Percentiles rank a stretch among this genome's conserved stretches.
phyloP scores from a whole-genome alignment of 2,329 filamentous ascomycete species.

The Aotearoamyces nothofagi region DNA sequence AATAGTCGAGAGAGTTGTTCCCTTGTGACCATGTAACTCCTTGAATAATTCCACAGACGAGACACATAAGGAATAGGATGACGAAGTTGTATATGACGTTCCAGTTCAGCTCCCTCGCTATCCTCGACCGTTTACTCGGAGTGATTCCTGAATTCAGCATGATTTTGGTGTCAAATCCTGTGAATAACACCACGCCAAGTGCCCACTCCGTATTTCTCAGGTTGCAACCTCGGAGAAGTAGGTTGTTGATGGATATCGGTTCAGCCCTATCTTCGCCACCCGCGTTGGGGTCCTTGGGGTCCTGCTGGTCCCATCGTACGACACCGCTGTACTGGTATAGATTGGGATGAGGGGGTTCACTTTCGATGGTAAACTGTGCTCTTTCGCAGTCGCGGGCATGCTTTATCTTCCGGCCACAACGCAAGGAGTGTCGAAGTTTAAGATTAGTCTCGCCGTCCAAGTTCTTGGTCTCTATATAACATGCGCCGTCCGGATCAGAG shows the following conservation, averaged over 20 bases:
- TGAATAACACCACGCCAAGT: constrained; percentile 84
- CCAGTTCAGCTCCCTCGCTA: constrained; percentile 89
- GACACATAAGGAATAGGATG: constrained; percentile 78
- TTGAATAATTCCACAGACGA: constrained; percentile 72
- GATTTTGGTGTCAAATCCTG: constrained; percentile 92
- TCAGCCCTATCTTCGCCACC: constrained; percentile 70
- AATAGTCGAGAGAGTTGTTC: constrained; percentile 62
- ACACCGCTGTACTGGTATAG: constrained; percentile 90
- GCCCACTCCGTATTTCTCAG: constrained; percentile 94
- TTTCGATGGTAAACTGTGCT: constrained; percentile 76
- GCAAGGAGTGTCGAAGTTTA: constrained; percentile 83
- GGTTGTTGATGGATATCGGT: constrained; percentile 86
- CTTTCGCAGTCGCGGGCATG: constrained; percentile 89
- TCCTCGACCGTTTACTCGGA: constrained; percentile 81
- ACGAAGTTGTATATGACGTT: constrained; percentile 95
- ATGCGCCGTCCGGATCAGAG: constrained; percentile 84
- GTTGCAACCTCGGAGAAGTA: constrained; percentile 85
- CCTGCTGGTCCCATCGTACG: constrained; percentile 68
- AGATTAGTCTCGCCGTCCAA: constrained; percentile 95
- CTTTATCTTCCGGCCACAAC: constrained; percentile 67
- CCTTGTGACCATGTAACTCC: constrained; percentile 66
- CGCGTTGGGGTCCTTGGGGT: constrained; percentile 45
- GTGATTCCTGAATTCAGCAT: constrained; percentile 98
- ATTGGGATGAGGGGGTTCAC: constrained; percentile 82
- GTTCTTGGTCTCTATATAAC: constrained; percentile 97